These are phyloP conservation scores for Grigorovia humatica DNA, from an alignment of 805 yeast genomes.

Conservation along the genomic window DNA sequence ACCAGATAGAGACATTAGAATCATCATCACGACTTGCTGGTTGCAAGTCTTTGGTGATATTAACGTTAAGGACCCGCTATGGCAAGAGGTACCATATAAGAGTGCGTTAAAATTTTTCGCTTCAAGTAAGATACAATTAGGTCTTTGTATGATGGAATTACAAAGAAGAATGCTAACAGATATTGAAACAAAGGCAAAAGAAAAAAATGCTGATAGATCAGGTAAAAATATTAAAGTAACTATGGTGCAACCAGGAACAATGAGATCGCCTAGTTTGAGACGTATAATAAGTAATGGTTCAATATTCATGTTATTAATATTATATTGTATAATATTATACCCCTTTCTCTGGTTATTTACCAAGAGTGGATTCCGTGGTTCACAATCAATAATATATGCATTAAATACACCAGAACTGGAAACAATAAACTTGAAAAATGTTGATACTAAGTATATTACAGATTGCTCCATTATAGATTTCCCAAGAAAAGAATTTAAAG, in stretches of 20 bases:
- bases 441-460: slow-evolving; percentile 40
- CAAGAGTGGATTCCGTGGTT: slow-evolving; percentile 68
- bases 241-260: slow-evolving; percentile 83
- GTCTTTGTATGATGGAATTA: slow-evolving; percentile 66
- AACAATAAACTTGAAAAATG: slow-evolving; percentile 49
- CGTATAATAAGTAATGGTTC: slow-evolving; percentile 71
- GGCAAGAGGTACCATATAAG: slow-evolving; percentile 45
- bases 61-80: slow-evolving; percentile 51
- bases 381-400: slow-evolving; percentile 65
- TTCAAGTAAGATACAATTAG: slow-evolving; percentile 65
- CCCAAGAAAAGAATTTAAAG: slow-evolving; percentile 55
- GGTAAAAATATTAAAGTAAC: slow-evolving; percentile 60
- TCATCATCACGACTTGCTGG: slow-evolving; percentile 68
- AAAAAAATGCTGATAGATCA: slow-evolving; percentile 16
- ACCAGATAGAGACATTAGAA: slow-evolving; percentile 86
- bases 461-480: slow-evolving; percentile 52
- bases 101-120: slow-evolving; percentile 75
- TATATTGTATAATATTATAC: slow-evolving; percentile 47
- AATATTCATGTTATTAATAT: slow-evolving; percentile 48
- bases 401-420: slow-evolving; percentile 62
- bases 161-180: slow-evolving; percentile 53
- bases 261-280: slow-evolving; percentile 80
- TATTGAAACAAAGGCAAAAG: slow-evolving; percentile 49
- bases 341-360: slow-evolving; percentile 79
- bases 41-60: slow-evolving; percentile 65